These are phyloP conservation scores for Apostasia ramifera DNA, from an alignment of 106 monocot species.

Conservation along the genomic window DNA sequence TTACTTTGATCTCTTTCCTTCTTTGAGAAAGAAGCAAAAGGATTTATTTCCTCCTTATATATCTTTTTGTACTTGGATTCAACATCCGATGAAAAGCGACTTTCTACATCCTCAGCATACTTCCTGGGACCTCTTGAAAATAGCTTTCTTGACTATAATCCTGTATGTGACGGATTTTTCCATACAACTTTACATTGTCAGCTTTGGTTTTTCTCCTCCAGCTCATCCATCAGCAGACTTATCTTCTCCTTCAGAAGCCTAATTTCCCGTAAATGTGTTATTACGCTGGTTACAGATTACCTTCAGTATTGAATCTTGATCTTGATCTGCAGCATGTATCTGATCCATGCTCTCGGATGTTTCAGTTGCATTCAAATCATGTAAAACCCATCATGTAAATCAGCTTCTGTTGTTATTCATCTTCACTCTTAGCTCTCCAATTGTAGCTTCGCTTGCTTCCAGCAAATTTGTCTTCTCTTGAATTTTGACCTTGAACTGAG, in stretches of 20 bases:
- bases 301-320: slow-evolving; percentile 98
- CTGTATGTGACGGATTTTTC: slow-evolving; percentile 94
- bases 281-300: slow-evolving; percentile 97
- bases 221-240: slow-evolving; percentile 54
- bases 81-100: slow-evolving; percentile 84
- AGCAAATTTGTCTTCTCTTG: slow-evolving; percentile 64
- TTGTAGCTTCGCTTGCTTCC: slow-evolving; percentile 63
- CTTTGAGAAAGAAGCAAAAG: slow-evolving; percentile 98
- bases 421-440: slow-evolving; percentile 61
- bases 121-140: slow-evolving; percentile 94
- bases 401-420: slow-evolving; percentile 83
- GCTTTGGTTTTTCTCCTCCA: slow-evolving; percentile 81
- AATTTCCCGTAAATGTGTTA: slow-evolving; percentile 73
- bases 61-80: slow-evolving; percentile 99
- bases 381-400: slow-evolving; percentile 17
- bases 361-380: no score
- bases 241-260: slow-evolving; percentile 86
- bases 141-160: slow-evolving; percentile 93
- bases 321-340: slow-evolving; percentile 70
- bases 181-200: slow-evolving; percentile 96
- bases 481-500: slow-evolving; percentile 95
- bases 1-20: slow-evolving; percentile 98
- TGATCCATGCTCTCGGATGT: slow-evolving; percentile 56
- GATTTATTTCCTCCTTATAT: slow-evolving; percentile 98
- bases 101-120: slow-evolving; percentile 96